Percentiles rank a stretch among this genome's conserved stretches.
Conservation (phyloP, 2,329 filamentous ascomycete genomes). For the Penicillium sp. region DNA sequence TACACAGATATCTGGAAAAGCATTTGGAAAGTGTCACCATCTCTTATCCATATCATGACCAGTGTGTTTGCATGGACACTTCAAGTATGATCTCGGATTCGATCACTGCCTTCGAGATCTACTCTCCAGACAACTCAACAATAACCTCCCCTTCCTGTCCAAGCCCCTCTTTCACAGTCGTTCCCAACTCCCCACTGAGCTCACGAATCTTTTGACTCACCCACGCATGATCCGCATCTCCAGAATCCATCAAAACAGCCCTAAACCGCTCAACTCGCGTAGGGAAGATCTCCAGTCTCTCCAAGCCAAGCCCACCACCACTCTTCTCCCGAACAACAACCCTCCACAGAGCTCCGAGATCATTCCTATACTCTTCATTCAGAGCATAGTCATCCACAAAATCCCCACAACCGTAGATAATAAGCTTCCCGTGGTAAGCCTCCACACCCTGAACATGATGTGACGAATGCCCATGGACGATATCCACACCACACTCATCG, state of each 20-base stretch:
- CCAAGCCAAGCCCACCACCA: constrained; percentile 15
- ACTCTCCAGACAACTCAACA: background rate
- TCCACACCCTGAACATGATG: constrained; percentile 45
- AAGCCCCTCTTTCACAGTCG: background rate
- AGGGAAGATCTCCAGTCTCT: constrained; percentile 36
- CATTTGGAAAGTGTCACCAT: background rate
- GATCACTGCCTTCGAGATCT: background rate
- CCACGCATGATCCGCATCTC: constrained; percentile 31
- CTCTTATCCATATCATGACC: background rate
- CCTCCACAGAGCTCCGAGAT: constrained; percentile 41
- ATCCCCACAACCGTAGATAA: constrained; percentile 44
- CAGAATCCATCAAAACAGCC: constrained; percentile 27
- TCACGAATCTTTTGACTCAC: constrained; percentile 13
- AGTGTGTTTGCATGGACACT: background rate
- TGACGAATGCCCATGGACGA: constrained; percentile 42
- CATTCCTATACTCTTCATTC: constrained; percentile 36
- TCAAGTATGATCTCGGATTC: background rate
- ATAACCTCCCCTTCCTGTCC: background rate
- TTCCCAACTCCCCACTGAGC: background rate
- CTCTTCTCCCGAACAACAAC: constrained; percentile 27
- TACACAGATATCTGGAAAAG: background rate
- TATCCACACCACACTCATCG: constrained; percentile 42
- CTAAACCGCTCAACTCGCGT: constrained; percentile 35
- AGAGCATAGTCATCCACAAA: constrained; percentile 45
- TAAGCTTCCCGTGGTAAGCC: constrained; percentile 33